A percentile compares a stretch with the other conserved stretches of the same genome.
Conservation (phyloP, 306 rosid species). For the Glycine tomentella region DNA sequence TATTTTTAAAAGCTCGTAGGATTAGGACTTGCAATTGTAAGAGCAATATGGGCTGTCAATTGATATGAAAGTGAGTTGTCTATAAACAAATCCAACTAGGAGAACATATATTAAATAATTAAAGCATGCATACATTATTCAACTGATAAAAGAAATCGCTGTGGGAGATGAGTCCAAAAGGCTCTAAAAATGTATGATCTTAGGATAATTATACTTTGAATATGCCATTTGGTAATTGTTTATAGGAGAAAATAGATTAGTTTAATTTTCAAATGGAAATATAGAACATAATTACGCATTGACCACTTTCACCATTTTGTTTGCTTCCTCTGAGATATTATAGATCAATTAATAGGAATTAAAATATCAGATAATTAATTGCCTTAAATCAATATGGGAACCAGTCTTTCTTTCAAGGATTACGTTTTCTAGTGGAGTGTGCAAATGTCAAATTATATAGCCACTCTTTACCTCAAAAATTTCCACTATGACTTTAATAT, state of each 20-base stretch:
- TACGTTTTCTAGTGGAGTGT: conserved; percentile 50
- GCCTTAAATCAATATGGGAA: conserved; percentile 26
- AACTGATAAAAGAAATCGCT: conserved; percentile 47
- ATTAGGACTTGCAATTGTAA: conserved; percentile 50
- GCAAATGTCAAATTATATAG: conserved; percentile 52
- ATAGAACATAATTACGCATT: conserved; percentile 46
- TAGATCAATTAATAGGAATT: conserved; percentile 16
- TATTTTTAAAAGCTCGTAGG: conserved; percentile 44
- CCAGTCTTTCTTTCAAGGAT: conserved; percentile 30
- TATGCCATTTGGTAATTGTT: conserved; percentile 39
- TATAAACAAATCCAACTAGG: conserved; percentile 59
- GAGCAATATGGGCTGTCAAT: conserved; percentile 41
- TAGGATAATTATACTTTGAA: conserved; percentile 52
- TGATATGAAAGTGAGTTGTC: conserved; percentile 44
- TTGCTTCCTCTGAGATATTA: conserved; percentile 36
- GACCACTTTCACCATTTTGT: conserved; percentile 61
- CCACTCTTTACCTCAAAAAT: conserved; percentile 4
- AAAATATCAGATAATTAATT: not conserved
- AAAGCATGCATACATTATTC: conserved; percentile 44
- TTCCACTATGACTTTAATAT: not conserved
- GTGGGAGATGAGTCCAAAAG: conserved; percentile 46
- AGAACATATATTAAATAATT: conserved; percentile 50
- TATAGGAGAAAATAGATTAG: not conserved
- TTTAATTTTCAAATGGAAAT: conserved; percentile 42
- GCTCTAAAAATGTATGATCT: conserved; percentile 36